phyloP scores from a whole-genome alignment of 225 moss, liverwort and hornwort species.

The Sphagnum tenellum region DNA sequence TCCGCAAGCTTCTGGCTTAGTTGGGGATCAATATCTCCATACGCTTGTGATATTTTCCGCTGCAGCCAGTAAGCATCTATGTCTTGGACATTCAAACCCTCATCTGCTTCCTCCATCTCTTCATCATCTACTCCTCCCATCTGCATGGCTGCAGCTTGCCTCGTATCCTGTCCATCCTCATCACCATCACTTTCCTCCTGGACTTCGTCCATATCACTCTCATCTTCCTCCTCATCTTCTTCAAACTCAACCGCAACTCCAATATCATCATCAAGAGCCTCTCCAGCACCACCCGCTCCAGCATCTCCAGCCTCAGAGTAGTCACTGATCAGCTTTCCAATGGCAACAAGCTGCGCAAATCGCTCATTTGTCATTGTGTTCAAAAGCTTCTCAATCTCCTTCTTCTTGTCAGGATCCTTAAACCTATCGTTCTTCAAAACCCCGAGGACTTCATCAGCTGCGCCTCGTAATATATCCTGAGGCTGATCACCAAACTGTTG shows the following conservation, averaged over 20 bases:
- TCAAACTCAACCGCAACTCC: slow-evolving; percentile 96
- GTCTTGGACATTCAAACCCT: slow-evolving; percentile 86
- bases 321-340: slow-evolving; percentile 86
- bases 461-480: slow-evolving; percentile 88
- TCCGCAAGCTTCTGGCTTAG: slow-evolving; percentile 89
- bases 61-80: slow-evolving; percentile 95
- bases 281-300: slow-evolving; percentile 67
- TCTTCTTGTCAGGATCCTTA: slow-evolving; percentile 85
- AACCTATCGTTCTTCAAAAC: slow-evolving; percentile 84
- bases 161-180: slow-evolving; percentile 91
- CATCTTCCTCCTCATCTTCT: slow-evolving; percentile 93
- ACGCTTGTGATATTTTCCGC: slow-evolving; percentile 88
- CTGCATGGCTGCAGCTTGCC: slow-evolving; percentile 87
- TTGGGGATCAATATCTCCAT: slow-evolving; percentile 88
- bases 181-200: slow-evolving; percentile 92
- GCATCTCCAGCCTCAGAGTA: slow-evolving; percentile 86
- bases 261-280: slow-evolving; percentile 89
- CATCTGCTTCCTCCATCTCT: slow-evolving; percentile 93
- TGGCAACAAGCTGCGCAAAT: slow-evolving; percentile 76
- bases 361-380: slow-evolving; percentile 75
- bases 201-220: slow-evolving; percentile 89
- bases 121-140: slow-evolving; percentile 94
- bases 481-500: slow-evolving; percentile 97
- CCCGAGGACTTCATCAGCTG: slow-evolving; percentile 86
- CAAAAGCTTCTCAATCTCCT: slow-evolving; percentile 86